Percentiles rank a stretch among this genome's conserved stretches.
phyloP scores from a whole-genome alignment of 139 green algal species.

The Deuterostichococcus epilithicus region DNA sequence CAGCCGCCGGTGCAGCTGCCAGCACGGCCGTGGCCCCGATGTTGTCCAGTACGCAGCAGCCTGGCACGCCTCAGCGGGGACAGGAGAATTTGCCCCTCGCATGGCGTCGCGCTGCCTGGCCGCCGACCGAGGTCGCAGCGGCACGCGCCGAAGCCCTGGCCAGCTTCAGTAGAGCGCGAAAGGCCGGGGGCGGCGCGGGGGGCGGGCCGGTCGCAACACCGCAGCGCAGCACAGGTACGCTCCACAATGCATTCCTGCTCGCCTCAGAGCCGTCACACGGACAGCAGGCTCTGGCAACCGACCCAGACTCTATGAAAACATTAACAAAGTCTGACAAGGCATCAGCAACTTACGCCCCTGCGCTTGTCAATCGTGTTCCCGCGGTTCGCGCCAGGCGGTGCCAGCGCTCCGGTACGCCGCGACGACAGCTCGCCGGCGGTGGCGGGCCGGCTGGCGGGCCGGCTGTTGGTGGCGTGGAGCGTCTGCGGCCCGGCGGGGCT shows the following conservation, averaged over 20 bases:
- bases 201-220: background rate
- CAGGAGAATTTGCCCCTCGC: background rate
- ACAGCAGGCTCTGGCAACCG: background rate
- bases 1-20: background rate
- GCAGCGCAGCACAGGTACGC: conserved; percentile 8
- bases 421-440: too few species aligned
- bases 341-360: too few species aligned
- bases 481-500: conserved; percentile 46
- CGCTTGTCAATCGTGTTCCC: too few species aligned
- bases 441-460: conserved; percentile 22
- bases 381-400: too few species aligned
- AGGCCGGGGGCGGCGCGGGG: background rate
- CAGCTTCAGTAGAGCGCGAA: background rate
- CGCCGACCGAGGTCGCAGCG: background rate
- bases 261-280: too few species aligned
- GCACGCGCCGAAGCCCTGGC: background rate
- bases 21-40: background rate
- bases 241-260: too few species aligned
- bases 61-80: background rate
- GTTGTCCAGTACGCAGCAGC: background rate
- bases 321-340: too few species aligned
- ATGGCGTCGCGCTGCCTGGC: background rate
- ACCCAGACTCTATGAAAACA: too few species aligned
- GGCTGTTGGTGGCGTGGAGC: conserved; percentile 48
- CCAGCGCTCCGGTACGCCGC: too few species aligned